A percentile compares a stretch with the other conserved stretches of the same genome.
Conservation (phyloP, 2,329 filamentous ascomycete genomes). For the Colletotrichum camelliae region DNA sequence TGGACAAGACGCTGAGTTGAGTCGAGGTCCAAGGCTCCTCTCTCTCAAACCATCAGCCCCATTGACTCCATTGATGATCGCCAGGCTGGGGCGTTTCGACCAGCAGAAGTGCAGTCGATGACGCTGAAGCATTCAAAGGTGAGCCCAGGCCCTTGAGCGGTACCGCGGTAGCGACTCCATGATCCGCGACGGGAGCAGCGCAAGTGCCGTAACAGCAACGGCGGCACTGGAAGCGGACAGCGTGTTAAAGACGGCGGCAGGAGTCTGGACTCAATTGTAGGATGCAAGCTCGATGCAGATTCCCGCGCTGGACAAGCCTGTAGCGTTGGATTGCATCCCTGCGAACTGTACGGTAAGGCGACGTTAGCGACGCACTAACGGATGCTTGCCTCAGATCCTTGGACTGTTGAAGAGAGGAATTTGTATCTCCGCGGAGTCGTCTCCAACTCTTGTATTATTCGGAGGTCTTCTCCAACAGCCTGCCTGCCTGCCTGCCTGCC, state of each 20-base stretch:
- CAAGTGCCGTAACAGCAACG: slow-evolving; percentile 11
- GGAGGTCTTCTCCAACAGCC: not conserved
- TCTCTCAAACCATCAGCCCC: not conserved
- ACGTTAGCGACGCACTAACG: slow-evolving; percentile 17
- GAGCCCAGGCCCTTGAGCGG: not conserved
- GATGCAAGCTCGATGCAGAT: not conserved
- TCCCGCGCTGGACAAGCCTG: not conserved
- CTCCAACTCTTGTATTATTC: not conserved
- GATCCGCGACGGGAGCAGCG: slow-evolving; percentile 2
- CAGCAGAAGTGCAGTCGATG: not conserved
- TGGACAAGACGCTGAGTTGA: not conserved
- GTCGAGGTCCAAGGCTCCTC: not conserved
- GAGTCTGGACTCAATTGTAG: not conserved
- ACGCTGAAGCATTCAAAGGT: not conserved
- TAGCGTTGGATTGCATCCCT: slow-evolving; percentile 13
- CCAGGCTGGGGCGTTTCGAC: not conserved
- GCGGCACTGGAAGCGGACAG: not conserved
- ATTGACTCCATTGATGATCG: not conserved
- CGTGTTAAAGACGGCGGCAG: not conserved
- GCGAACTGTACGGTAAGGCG: slow-evolving; percentile 10
- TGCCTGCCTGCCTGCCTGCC: too few relatives aligned
- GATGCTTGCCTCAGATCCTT: slow-evolving; percentile 19
- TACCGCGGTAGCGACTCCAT: not conserved
- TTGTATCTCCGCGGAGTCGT: slow-evolving; percentile 16
- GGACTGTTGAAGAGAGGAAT: not conserved